These are phyloP conservation scores for Digitaria exilis DNA, from an alignment of 202 grass and related monocot species.

Conservation along the genomic window DNA sequence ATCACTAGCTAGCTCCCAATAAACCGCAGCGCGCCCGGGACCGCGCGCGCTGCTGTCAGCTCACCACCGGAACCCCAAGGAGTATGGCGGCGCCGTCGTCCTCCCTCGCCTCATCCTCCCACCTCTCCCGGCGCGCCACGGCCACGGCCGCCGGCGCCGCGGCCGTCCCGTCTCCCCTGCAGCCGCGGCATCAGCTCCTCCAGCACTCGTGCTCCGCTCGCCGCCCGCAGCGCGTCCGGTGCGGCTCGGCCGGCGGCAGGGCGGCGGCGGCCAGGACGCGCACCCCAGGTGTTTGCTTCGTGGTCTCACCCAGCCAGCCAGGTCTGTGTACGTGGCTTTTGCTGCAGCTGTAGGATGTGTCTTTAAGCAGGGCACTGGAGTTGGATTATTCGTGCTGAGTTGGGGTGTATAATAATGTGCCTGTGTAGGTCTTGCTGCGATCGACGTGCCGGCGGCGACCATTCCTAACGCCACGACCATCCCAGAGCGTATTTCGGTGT, in stretches of 20 bases:
- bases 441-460: conserved; percentile 38
- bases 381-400: background rate
- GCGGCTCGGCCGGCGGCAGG: conserved; percentile 3
- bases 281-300: conserved; percentile 52
- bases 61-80: background rate
- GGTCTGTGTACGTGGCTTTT: conserved; percentile 33
- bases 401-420: background rate
- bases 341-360: background rate
- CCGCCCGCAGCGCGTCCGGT: background rate
- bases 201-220: background rate
- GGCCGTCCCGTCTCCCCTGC: background rate
- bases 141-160: background rate
- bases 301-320: conserved; percentile 60
- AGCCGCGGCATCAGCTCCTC: background rate
- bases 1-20: conserved; percentile 2
- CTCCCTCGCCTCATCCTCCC: conserved; percentile 37
- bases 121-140: conserved; percentile 12
- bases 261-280: conserved; percentile 28
- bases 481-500: conserved; percentile 36
- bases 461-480: conserved; percentile 3
- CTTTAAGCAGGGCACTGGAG: background rate
- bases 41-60: background rate
- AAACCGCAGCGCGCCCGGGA: background rate
- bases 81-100: conserved; percentile 42
- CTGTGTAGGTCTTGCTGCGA: conserved; percentile 29